phyloP scores from a whole-genome alignment of 2,329 filamentous ascomycete species.

The Aspergillus candidus region DNA sequence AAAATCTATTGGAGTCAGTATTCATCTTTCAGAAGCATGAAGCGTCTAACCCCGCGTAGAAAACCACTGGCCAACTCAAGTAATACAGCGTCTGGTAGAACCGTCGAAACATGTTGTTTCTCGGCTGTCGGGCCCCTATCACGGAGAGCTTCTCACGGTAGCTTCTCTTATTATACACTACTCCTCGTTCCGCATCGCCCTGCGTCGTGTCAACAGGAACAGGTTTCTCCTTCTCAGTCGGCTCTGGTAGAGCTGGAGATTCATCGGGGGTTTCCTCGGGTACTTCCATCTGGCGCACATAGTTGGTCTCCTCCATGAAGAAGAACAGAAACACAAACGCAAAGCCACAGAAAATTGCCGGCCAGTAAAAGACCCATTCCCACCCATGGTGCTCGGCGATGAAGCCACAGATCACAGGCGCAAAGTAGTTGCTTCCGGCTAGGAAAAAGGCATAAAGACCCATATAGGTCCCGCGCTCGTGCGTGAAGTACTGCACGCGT shows the following conservation, averaged over 20 bases:
- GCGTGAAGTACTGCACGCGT: slow-evolving; percentile 36
- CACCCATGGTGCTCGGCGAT: slow-evolving; percentile 43
- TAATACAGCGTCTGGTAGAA: slow-evolving; percentile 30
- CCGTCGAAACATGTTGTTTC: slow-evolving; percentile 30
- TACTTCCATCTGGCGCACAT: slow-evolving; percentile 25
- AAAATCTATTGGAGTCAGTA: slow-evolving; percentile 23
- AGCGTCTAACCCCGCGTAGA: slow-evolving; percentile 29
- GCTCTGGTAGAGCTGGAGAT: slow-evolving; percentile 9
- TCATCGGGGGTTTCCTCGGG: not conserved
- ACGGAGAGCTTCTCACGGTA: slow-evolving; percentile 31
- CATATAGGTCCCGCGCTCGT: slow-evolving; percentile 38
- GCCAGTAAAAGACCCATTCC: slow-evolving; percentile 48
- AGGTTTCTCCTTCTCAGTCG: slow-evolving; percentile 16
- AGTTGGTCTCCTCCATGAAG: slow-evolving; percentile 53
- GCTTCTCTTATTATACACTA: slow-evolving; percentile 25
- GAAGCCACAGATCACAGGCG: slow-evolving; percentile 44
- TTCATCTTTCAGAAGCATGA: too few species aligned
- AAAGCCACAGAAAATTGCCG: slow-evolving; percentile 44
- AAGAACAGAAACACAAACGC: slow-evolving; percentile 48
- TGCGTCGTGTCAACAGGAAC: slow-evolving; percentile 2
- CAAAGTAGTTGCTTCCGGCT: slow-evolving; percentile 39
- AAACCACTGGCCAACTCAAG: slow-evolving; percentile 35
- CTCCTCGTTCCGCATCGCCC: slow-evolving; percentile 12
- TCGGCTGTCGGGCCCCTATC: slow-evolving; percentile 19
- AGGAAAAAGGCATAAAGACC: slow-evolving; percentile 36